These are phyloP conservation scores for Microstegium vimineum DNA, from an alignment of 176 grass and related monocot genomes.

Conservation along the genomic window DNA sequence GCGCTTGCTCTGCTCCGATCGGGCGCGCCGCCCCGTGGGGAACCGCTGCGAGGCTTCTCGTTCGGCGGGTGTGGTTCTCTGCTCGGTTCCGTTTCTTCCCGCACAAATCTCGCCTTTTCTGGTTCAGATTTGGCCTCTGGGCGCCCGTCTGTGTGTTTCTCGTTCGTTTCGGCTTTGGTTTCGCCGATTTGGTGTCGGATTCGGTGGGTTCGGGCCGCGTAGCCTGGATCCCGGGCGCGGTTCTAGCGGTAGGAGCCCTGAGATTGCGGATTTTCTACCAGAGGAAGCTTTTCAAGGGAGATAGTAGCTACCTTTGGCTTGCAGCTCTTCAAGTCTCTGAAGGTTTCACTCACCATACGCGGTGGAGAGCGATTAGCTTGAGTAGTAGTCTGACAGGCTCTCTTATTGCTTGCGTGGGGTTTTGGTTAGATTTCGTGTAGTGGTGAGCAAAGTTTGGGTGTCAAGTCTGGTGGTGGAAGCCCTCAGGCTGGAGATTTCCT, in stretches of 20 bases:
- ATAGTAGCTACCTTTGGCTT: conserved; percentile 31
- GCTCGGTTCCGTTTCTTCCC: background rate
- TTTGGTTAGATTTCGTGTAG: conserved; percentile 35
- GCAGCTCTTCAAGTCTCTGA: conserved; percentile 14
- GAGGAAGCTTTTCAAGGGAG: conserved; percentile 40
- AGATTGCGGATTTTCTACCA: conserved; percentile 37
- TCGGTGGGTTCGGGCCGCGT: background rate
- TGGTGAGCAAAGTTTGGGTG: background rate
- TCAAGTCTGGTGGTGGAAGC: conserved; percentile 38
- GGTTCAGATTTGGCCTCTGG: conserved; percentile 28
- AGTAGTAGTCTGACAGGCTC: background rate
- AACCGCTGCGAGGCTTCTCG: background rate
- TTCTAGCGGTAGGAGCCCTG: conserved; percentile 8
- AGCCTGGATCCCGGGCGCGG: background rate
- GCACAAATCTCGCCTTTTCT: conserved; percentile 10
- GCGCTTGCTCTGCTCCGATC: conserved; percentile 1
- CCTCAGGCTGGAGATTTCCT: conserved; percentile 36
- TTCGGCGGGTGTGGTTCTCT: background rate
- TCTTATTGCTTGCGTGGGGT: background rate
- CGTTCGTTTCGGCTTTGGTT: conserved; percentile 28
- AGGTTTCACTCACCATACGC: conserved; percentile 21
- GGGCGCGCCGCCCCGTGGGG: background rate
- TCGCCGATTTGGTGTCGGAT: conserved; percentile 13
- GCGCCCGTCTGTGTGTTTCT: background rate
- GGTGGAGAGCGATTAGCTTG: background rate